A percentile compares a stretch with the other conserved stretches of the same genome.
phyloP scores from a whole-genome alignment of 1,284 basidiomycete genomes.

The Irpex sp. region DNA sequence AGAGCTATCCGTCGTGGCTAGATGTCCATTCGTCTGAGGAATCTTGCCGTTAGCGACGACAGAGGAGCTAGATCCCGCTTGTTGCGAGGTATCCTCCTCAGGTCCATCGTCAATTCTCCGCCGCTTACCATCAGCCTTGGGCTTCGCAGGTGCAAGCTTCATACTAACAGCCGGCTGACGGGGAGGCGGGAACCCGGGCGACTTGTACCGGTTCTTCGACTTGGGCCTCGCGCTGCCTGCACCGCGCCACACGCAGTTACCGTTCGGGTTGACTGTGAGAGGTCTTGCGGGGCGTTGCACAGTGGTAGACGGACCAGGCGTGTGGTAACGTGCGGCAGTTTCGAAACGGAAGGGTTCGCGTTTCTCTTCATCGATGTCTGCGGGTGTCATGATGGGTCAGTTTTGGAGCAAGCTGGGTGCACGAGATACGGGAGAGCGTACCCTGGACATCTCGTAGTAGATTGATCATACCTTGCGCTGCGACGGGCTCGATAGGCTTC shows the following conservation, averaged over 20 bases:
- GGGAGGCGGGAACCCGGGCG: slow-evolving; percentile 57
- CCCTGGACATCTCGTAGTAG: slow-evolving; percentile 40
- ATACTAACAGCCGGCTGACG: slow-evolving; percentile 35
- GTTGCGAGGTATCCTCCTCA: slow-evolving; percentile 19
- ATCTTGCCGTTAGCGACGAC: not conserved
- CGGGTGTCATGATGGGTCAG: not conserved
- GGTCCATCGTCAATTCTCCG: slow-evolving; percentile 49
- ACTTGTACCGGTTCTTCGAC: slow-evolving; percentile 57
- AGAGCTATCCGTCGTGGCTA: not conserved
- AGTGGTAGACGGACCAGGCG: slow-evolving; percentile 16
- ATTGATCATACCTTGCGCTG: slow-evolving; percentile 50
- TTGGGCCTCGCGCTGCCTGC: slow-evolving; percentile 51
- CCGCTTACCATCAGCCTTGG: slow-evolving; percentile 50
- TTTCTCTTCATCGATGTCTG: slow-evolving; percentile 20
- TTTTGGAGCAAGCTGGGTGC: not conserved
- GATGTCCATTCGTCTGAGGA: not conserved
- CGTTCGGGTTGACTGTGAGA: slow-evolving; percentile 65
- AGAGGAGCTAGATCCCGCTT: slow-evolving; percentile 7
- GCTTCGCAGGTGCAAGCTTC: slow-evolving; percentile 34
- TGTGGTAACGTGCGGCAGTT: slow-evolving; percentile 32
- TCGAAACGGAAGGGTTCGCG: slow-evolving; percentile 55
- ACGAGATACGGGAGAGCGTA: slow-evolving; percentile 14
- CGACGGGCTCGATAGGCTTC: slow-evolving; percentile 31
- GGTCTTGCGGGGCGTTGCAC: slow-evolving; percentile 35
- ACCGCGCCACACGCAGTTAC: slow-evolving; percentile 61